These are phyloP conservation scores for Rhodotorula sp. DNA, from an alignment of 1,284 basidiomycete species.

Conservation along the genomic window DNA sequence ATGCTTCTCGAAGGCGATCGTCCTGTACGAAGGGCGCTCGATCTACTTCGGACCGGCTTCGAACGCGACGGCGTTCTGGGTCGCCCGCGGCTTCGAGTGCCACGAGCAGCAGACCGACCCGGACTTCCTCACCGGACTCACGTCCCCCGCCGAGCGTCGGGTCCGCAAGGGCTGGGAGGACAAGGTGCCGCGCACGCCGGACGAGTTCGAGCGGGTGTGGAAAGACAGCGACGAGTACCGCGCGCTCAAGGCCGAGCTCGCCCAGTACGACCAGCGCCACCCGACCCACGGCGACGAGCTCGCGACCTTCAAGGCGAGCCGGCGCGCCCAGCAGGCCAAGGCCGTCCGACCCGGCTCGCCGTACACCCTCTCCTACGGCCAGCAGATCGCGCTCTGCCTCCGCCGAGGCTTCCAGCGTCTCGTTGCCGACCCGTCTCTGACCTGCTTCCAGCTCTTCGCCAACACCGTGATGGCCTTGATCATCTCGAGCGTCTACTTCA, in stretches of 20 bases:
- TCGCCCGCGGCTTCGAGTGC: slow-evolving; percentile 67
- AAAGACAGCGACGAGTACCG: slow-evolving; percentile 48
- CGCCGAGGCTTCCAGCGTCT: slow-evolving; percentile 51
- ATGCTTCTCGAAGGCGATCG: slow-evolving; percentile 61
- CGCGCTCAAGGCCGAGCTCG: slow-evolving; percentile 49
- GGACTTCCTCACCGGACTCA: slow-evolving; percentile 52
- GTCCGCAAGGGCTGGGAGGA: slow-evolving; percentile 44
- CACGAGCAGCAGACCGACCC: slow-evolving; percentile 66
- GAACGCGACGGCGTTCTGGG: slow-evolving; percentile 74
- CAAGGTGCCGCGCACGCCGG: slow-evolving; percentile 8
- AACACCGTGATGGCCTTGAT: slow-evolving; percentile 52
- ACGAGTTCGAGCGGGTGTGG: slow-evolving; percentile 46
- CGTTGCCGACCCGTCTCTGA: slow-evolving; percentile 46
- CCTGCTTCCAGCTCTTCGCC: slow-evolving; percentile 45
- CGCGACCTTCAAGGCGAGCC: slow-evolving; percentile 50
- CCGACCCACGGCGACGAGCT: slow-evolving; percentile 49
- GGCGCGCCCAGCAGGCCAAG: slow-evolving; percentile 52
- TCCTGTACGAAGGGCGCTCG: slow-evolving; percentile 74
- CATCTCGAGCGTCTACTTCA: slow-evolving; percentile 51
- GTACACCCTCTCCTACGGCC: slow-evolving; percentile 51
- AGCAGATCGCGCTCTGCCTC: slow-evolving; percentile 52
- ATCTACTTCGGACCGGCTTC: slow-evolving; percentile 73
- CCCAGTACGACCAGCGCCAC: slow-evolving; percentile 48
- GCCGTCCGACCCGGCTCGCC: slow-evolving; percentile 48
- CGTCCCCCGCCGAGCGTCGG: slow-evolving; percentile 49